Conservation (phyloP, 2,329 filamentous ascomycete genomes). For the Periconia sp. region DNA sequence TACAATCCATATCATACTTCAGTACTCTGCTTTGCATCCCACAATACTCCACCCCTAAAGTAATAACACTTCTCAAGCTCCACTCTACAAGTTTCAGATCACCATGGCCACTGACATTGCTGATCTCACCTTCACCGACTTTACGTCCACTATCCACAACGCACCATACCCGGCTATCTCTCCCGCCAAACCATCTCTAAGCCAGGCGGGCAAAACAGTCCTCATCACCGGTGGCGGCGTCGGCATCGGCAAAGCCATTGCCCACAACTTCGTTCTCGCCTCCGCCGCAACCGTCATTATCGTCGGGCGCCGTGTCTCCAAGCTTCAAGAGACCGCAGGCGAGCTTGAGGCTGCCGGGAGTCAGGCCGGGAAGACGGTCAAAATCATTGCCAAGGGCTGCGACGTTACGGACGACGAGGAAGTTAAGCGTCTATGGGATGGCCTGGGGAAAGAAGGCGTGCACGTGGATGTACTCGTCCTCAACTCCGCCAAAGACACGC, state of each 20-base stretch:
- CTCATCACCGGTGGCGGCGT: conserved; percentile 50
- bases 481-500: conserved; percentile 12
- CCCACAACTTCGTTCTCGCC: conserved; percentile 51
- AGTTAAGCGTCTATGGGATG: conserved; percentile 9
- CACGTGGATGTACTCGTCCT: conserved; percentile 13
- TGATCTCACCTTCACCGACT: conserved; percentile 2
- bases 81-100: neutral
- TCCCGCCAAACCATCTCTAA: conserved; percentile 32
- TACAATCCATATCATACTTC: conserved; percentile 6
- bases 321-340: conserved; percentile 4
- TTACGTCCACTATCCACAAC: conserved; percentile 19
- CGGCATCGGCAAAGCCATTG: conserved; percentile 54
- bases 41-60: no score
- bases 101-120: neutral
- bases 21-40: conserved; percentile 3
- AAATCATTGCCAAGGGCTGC: conserved; percentile 6
- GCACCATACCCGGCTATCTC: conserved; percentile 34
- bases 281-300: conserved; percentile 52
- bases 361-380: conserved; percentile 1
- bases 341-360: neutral
- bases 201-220: conserved; percentile 22
- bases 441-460: conserved; percentile 3
- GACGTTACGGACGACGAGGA: conserved; percentile 9
- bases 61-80: neutral
- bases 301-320: conserved; percentile 44